Percentiles rank a stretch among this genome's conserved stretches.
phyloP scores from a whole-genome alignment of 768 basidiomycete genomes.

The Amanita jacksonii region DNA sequence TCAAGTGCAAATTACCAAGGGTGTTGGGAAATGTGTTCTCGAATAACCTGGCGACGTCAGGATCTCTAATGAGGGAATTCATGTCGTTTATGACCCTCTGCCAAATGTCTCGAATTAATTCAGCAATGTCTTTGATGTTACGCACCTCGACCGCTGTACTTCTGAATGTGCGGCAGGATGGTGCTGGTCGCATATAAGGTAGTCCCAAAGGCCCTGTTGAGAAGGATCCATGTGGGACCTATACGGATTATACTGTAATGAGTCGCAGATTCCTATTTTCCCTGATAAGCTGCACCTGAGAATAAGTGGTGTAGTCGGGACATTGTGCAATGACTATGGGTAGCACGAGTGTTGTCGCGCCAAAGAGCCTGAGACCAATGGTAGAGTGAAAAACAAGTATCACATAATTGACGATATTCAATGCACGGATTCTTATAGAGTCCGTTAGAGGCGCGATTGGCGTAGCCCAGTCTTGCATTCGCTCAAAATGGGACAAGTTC shows the following conservation, averaged over 20 bases:
- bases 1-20: conserved; percentile 39
- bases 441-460: neutral
- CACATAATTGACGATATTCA: neutral
- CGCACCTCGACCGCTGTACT: conserved; percentile 65
- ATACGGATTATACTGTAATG: conserved; percentile 1
- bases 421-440: conserved; percentile 1
- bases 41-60: conserved; percentile 68
- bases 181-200: conserved; percentile 66
- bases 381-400: neutral
- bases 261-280: too few relatives aligned
- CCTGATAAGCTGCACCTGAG: too few relatives aligned
- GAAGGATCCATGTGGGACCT: conserved; percentile 51
- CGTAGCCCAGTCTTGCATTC: neutral
- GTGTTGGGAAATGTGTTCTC: conserved; percentile 82
- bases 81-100: conserved; percentile 65
- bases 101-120: neutral
- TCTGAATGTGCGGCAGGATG: conserved; percentile 66
- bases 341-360: conserved; percentile 18
- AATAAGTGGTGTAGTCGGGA: conserved; percentile 53
- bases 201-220: conserved; percentile 53
- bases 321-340: conserved; percentile 32
- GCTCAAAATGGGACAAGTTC: neutral
- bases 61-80: conserved; percentile 62
- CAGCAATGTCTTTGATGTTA: conserved; percentile 1
- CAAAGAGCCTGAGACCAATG: conserved; percentile 14